Evolutionary conservation across 129 eudicot genomes (phyloP), one percentile per base, ranked within the genome.

Genomic region (Cynara cardunculus): DNA sequence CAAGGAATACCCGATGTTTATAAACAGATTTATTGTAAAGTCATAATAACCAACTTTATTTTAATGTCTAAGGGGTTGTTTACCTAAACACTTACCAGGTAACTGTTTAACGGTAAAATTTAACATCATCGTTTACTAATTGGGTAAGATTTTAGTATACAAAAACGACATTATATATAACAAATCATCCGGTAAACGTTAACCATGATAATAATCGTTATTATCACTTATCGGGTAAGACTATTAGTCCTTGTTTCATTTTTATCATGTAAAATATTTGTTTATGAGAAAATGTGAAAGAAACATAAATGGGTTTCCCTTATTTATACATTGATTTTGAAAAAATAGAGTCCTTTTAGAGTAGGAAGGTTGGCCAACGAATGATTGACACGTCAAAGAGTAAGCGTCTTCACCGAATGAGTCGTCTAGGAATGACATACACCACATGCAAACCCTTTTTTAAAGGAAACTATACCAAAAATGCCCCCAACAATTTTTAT

Each of bases 361-460:
- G 28, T 11, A 59, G 12, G 16, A 10, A 61, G 59, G 13, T 16
- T n/a, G 39, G 7, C 85, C 80, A 81, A 81, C 67, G 61, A 74
- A 25, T n/a, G 61, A 67, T 24, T 2, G 70, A 66, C 80, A 81
- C 70, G 69, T 74, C 69, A 81, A 66, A 21, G 28, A 0, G 39
- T 81, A 7, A 49, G 25, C 4, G 53, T 66, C 8, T 30, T 27
- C 27, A 28, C 77, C 80, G 39, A 81, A 69, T 81, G 80, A 74
- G 75, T 74, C 80, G 75, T 81, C 59, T 81, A 62, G 65, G 78
- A 39, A 26, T 72, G 78, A 61, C 72, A 35, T 14, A 64, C 66
- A 80, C 78, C 84, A 80, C 73, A 25, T 72, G 84, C 49, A 31
- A 49, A 79, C 59, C 83, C 77, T 79, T 26, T 46, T 69, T 5